These are phyloP conservation scores for Iodosphaeria phyllophila DNA, from an alignment of 2,329 filamentous ascomycete genomes.

Conservation along the genomic window DNA sequence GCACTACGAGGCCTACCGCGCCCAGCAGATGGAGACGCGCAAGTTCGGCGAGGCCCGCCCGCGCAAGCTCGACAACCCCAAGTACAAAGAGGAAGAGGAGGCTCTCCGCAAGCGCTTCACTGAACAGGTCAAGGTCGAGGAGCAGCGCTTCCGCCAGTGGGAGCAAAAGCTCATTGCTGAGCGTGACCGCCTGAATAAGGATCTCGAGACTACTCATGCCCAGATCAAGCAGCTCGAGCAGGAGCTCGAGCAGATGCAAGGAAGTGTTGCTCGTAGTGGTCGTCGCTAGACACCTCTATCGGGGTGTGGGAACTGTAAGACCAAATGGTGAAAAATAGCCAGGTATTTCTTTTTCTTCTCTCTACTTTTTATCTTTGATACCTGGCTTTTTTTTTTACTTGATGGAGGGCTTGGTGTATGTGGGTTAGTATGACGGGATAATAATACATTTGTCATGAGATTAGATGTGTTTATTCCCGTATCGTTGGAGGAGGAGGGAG, in stretches of 20 bases:
- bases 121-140: conserved; percentile 99
- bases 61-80: conserved; percentile 97
- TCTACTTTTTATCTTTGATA: too few species aligned
- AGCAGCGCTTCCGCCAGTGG: conserved; percentile 98
- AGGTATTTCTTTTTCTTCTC: too few species aligned
- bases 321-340: too few species aligned
- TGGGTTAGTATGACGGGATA: too few species aligned
- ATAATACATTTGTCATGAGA: too few species aligned
- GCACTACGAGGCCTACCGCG: conserved; percentile 98
- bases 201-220: conserved; percentile 93
- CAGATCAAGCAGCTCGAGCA: conserved; percentile 80
- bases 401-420: too few species aligned
- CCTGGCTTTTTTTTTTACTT: too few species aligned
- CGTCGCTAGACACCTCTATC: too few species aligned
- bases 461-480: too few species aligned
- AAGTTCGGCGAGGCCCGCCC: conserved; percentile 97
- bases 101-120: conserved; percentile 96
- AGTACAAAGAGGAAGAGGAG: conserved; percentile 99
- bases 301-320: too few species aligned
- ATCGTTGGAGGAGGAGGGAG: too few species aligned
- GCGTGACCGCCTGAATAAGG: conserved; percentile 98
- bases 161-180: conserved; percentile 99
- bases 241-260: conserved; percentile 88
- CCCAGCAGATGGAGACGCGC: conserved; percentile 98
- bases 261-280: conserved; percentile 74